Percentiles rank a stretch among this genome's conserved stretches.
phyloP scores from a whole-genome alignment of 2,329 filamentous ascomycete species.

The Calycina herbarum region DNA sequence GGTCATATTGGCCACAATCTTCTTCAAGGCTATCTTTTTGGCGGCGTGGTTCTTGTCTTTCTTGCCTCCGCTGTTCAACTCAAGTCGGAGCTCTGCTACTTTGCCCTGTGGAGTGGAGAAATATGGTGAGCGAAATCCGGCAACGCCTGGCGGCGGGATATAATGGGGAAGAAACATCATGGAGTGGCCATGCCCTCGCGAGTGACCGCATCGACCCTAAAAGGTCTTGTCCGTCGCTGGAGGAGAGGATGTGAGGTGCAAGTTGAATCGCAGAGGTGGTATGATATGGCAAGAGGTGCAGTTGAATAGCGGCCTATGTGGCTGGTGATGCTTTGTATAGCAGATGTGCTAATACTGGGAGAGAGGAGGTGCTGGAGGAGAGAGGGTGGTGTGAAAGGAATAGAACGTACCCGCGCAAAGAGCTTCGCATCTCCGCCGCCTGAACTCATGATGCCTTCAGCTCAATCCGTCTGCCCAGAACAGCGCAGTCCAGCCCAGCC shows the following conservation, averaged over 20 bases:
- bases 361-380: neutral
- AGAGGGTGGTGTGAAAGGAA: slow-evolving; percentile 35
- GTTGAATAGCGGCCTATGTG: neutral
- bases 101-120: slow-evolving; percentile 75
- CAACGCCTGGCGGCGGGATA: slow-evolving; percentile 30
- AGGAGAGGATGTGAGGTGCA: neutral
- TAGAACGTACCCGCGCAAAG: slow-evolving; percentile 91
- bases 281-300: neutral
- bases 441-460: slow-evolving; percentile 36
- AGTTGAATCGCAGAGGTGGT: neutral
- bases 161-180: slow-evolving; percentile 38
- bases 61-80: slow-evolving; percentile 90
- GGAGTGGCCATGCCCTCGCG: neutral
- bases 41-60: slow-evolving; percentile 95
- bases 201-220: slow-evolving; percentile 5
- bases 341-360: neutral
- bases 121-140: slow-evolving; percentile 34
- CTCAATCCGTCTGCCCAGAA: slow-evolving; percentile 21
- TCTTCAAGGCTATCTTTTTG: slow-evolving; percentile 98
- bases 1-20: slow-evolving; percentile 99
- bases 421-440: slow-evolving; percentile 96
- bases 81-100: slow-evolving; percentile 92
- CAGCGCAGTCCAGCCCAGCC: slow-evolving; percentile 10
- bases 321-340: neutral
- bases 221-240: neutral